Base-by-base conservation (phyloP, 306 rosid species). In the Cicer bijugum region DNA sequence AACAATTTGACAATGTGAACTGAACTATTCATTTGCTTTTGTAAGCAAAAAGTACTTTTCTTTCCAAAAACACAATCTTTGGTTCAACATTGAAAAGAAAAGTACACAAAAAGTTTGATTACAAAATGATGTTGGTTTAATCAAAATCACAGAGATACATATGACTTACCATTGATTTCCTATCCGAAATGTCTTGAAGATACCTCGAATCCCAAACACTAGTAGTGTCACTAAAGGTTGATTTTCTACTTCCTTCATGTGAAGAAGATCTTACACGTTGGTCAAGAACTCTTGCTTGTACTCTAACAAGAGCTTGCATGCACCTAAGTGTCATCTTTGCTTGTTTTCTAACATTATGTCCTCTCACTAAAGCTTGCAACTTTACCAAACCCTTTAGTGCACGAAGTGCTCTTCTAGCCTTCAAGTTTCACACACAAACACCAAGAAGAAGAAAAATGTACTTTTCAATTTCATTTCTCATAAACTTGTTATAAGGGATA, bases 361-460 rank as follows among this genome's bases (percentile, higher is more conserved):
- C 99, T 46, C 97, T 88, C 69, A 94, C 99, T 44, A 94, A 75
- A 10, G 99, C 99, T 78, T 94, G 99, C 85, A 94, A 80, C 86
- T 94, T 94, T 80, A 94, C 99, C 11, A 94, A 59, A 23, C 99
- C 99, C 75, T 89, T 94, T 0, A 94, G 89, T 16, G 99, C 99
- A 8, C 93, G 82, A 45, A 90, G 89, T 3, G 99, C 99, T 70
- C 99, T 91, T 86, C 97, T 91, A 14, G 97, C 99, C 99, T 91
- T 48, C 16, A 77, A 65, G 0, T 2, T 48, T n/a, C 61, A 47
- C 19, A 67, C 15, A 19, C 38, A 66, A n/a, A 45, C 42, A 45
- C 15, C 66, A 14, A 59, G 37, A 45, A 2, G 12, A 70, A n/a
- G 75, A 67, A 74, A 8, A 35, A 19, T 28, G 10, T 33, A 59